Conservation (phyloP, 176 grass and related monocot genomes). For the Oryza australiensis region DNA sequence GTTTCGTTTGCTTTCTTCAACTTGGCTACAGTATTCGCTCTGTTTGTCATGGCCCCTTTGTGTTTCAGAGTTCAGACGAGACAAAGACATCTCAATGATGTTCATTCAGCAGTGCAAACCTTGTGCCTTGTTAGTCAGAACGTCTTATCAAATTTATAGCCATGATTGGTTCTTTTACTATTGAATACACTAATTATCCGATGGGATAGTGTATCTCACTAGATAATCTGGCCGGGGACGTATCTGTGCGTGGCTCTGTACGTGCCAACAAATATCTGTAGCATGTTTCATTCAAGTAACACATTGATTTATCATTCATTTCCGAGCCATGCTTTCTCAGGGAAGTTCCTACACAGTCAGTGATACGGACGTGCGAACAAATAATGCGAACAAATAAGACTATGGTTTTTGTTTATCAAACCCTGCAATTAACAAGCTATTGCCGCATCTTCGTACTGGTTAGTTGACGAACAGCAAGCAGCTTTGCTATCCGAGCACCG, state of each 20-base stretch:
- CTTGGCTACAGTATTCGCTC: background rate
- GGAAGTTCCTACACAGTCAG: background rate
- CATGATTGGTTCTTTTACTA: background rate
- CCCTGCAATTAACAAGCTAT: background rate
- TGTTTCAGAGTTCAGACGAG: background rate
- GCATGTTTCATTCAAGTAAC: conserved; percentile 4
- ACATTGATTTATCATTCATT: background rate
- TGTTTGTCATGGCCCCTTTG: background rate
- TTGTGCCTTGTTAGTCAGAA: background rate
- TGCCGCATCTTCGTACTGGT: background rate
- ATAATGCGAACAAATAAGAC: background rate
- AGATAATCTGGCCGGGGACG: background rate
- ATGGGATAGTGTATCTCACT: background rate
- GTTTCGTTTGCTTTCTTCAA: background rate
- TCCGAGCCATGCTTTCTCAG: background rate
- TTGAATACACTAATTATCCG: background rate
- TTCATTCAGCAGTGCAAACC: background rate
- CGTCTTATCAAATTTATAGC: background rate
- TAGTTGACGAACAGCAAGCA: conserved; percentile 28
- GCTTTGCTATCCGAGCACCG: conserved; percentile 14
- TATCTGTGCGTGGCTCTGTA: background rate
- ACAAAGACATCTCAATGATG: background rate
- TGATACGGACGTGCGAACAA: conserved; percentile 24
- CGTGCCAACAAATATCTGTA: background rate
- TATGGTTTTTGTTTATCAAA: background rate